phyloP scores from a whole-genome alignment of 768 basidiomycete genomes.

The Sporobolomyces pararoseus region DNA sequence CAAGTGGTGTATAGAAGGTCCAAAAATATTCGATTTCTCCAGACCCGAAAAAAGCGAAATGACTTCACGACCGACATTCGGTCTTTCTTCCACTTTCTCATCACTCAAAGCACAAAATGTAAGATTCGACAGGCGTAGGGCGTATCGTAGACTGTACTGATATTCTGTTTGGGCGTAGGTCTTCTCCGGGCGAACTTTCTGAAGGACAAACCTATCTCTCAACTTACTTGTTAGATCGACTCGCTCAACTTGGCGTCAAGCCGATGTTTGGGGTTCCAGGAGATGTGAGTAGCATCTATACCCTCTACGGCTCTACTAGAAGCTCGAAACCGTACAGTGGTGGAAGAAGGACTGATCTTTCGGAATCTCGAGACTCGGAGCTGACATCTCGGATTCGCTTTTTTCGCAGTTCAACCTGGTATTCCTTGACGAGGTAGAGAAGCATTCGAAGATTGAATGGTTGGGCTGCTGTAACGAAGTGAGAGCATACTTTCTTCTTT shows the following conservation, averaged over 20 bases:
- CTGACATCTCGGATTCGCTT: not conserved
- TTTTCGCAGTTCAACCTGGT: slow-evolving; percentile 41
- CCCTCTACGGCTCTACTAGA: no score
- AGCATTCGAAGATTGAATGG: slow-evolving; percentile 38
- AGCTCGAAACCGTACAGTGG: no score
- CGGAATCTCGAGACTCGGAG: not conserved
- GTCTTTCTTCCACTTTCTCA: not conserved
- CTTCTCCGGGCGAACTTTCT: slow-evolving; percentile 28
- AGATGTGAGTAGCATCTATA: slow-evolving; percentile 10
- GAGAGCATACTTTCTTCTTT: not conserved
- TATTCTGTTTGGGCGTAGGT: no score
- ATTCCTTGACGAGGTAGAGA: slow-evolving; percentile 41
- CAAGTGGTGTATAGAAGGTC: no score
- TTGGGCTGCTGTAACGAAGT: slow-evolving; percentile 35
- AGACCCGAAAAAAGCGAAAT: no score
- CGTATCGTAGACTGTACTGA: no score
- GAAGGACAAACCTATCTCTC: slow-evolving; percentile 47
- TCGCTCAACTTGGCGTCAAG: slow-evolving; percentile 34
- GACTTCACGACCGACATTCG: no score
- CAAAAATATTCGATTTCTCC: no score
- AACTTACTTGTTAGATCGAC: slow-evolving; percentile 46
- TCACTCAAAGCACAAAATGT: no score
- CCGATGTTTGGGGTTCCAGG: slow-evolving; percentile 31
- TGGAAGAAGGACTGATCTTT: no score
- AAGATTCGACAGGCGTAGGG: no score